Evolutionary conservation across 441 rosid species (phyloP), one percentile per base, ranked within the genome.

Genomic region (Populus hybrid): DNA sequence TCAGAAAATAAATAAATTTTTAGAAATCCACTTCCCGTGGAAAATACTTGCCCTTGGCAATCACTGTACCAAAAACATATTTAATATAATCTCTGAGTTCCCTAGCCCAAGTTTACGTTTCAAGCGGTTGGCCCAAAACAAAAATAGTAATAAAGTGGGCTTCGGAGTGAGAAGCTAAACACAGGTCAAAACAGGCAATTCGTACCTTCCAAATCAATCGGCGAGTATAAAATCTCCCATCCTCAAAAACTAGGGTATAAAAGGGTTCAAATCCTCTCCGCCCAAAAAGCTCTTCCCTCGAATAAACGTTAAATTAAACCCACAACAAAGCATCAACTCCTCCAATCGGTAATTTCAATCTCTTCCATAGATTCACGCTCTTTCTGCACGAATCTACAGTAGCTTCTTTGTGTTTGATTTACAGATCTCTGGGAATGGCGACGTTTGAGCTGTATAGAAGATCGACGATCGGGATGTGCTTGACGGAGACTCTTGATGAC

Each of bases 371-470:
- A 24, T 28, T 67, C 19, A 9, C 34, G 36, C 34, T 32, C 34
- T 26, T 66, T 67, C 8, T 46, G 75, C 21, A 53, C 9, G 35
- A 53, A 42, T 32, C 57, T 71, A 64, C 24, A 2, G 9, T 28
- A 14, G 12, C 14, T 32, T 23, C 65, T 71, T 4, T 32, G 26
- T 75, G 8, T 34, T 78, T 73, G 70, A 6, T 23, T 66, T 75
- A 69, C 87, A 87, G 89, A 90, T 89, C 86, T 81, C 70, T 64
- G 77, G 69, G 78, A 81, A 96, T 93, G 98, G 97, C 94, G 82
- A 92, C 98, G 79, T 96, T 94, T 82, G 98, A 97, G 92, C 88
- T 97, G 26, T 94, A 97, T 81, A 87, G 99, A 83, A 88, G 95
- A 76, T 97, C 99, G 71, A 91, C 99, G 75, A 93, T 94, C 77